Conservation (phyloP, 371 early-diverging fungal species). For the Mycotypha africana region DNA sequence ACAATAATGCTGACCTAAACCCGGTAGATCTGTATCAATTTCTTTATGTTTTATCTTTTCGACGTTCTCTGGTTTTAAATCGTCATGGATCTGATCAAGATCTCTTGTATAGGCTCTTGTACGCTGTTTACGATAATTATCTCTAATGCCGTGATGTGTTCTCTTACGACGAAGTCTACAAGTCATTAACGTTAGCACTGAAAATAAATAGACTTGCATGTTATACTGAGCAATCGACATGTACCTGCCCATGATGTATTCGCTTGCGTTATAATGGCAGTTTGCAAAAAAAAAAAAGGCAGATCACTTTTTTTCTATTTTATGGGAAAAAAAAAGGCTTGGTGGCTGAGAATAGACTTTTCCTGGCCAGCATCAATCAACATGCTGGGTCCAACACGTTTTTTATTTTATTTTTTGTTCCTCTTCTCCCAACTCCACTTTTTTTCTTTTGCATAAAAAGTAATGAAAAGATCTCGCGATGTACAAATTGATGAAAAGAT, state of each 20-base stretch:
- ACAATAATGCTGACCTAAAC: conserved; percentile 87
- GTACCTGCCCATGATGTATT: no score
- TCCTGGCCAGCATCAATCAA: no score
- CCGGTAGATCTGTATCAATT: conserved; percentile 85
- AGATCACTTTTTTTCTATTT: background rate
- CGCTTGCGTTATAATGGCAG: no score
- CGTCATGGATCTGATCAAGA: conserved; percentile 91
- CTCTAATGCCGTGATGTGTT: conserved; percentile 64
- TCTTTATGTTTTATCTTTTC: conserved; percentile 55
- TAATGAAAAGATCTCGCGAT: conserved; percentile 42
- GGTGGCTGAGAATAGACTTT: no score
- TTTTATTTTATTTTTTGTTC: no score
- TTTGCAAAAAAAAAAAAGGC: conserved; percentile 10
- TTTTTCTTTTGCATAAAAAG: background rate
- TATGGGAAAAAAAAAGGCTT: background rate
- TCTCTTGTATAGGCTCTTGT: conserved; percentile 69
- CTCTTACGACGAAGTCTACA: conserved; percentile 64
- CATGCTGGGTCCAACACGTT: no score
- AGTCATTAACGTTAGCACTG: no score
- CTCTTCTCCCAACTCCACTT: no score
- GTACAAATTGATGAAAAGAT: conserved; percentile 57
- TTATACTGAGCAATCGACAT: no score
- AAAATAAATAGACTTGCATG: no score
- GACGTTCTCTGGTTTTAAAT: conserved; percentile 68
- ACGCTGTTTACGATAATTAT: conserved; percentile 56